Base-by-base conservation (phyloP, 2,329 filamentous ascomycete genomes). In the Cercospora citrullina region DNA sequence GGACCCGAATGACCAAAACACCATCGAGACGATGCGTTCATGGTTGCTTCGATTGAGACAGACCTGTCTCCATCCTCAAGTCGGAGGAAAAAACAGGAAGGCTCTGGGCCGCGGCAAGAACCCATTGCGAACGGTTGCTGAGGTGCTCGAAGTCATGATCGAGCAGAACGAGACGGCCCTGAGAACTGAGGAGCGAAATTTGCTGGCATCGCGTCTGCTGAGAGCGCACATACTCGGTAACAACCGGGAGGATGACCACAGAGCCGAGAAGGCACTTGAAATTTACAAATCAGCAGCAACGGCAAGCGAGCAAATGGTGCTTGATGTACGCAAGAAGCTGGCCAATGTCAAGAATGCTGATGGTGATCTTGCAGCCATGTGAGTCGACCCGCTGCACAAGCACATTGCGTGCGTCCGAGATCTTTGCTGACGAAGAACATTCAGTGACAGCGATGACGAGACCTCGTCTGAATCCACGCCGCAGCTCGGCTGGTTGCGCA, bases 131-230 rank as follows among this genome's bases (percentile, higher is more conserved):
- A 96, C 94, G 0, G 90, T 97, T 1, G 87, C 89, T 18, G 92
- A 98, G 78, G 94, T 98, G 1, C 83, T 99, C 10, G 90, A 93
- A 71, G 89, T 90, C 4, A 97, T 99, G 94, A 90, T 97, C 67
- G 93, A 97, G 65, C 89, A 94, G 75, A 93, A 90, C 53, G 91
- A 94, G 66, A 83, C 82, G 5, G 77, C 81, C 0, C 86, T 94
- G 66, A 87, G 89, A 62, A 80, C 85, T 0, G 89, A 94, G 67
- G 90, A 95, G 75, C 87, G 93, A 63, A 81, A 84, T 2, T 86
- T 92, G 62, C 81, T 84, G 1, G 84, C 90, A 59, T 82, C 96
- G 6, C 88, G 87, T 69, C 81, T 97, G 55, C 86, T 85, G 16
- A 85, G 88, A 64, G 94, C 92, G 0, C 94, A 97, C 72, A 81